phyloP scores from a whole-genome alignment of 805 yeast species.

The Kregervanrija delftensis region DNA sequence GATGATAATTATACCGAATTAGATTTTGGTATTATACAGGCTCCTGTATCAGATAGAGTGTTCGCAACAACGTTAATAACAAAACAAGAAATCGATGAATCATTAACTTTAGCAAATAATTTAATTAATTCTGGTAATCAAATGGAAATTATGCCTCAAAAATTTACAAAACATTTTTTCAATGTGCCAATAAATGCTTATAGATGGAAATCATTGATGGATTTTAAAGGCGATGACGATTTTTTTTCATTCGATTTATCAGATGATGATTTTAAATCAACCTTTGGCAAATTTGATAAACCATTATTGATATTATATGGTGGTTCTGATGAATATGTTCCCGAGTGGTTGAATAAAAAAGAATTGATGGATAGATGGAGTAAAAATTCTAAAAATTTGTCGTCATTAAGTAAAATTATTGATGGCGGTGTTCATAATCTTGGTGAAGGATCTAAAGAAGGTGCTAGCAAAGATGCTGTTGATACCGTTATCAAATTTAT shows the following conservation, averaged over 20 bases:
- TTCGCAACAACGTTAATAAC: conserved; percentile 22
- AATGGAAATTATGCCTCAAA: conserved; percentile 44
- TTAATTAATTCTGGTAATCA: conserved; percentile 37
- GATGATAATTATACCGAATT: conserved; percentile 18
- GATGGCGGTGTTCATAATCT: conserved; percentile 54
- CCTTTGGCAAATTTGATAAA: conserved; percentile 51
- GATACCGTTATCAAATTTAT: conserved; percentile 11
- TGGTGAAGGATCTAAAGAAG: conserved; percentile 31
- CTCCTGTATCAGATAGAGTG: conserved; percentile 66
- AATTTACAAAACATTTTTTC: conserved; percentile 38
- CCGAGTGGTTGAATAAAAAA: conserved; percentile 41
- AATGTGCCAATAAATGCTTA: conserved; percentile 61
- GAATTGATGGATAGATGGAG: conserved; percentile 45
- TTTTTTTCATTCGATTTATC: conserved; percentile 55
- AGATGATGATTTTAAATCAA: conserved; percentile 30
- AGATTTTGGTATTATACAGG: conserved; percentile 64
- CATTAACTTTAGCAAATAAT: conserved; percentile 28
- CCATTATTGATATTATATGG: conserved; percentile 51
- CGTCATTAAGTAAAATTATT: conserved; percentile 45
- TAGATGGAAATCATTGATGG: conserved; percentile 60
- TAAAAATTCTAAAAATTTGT: conserved; percentile 19
- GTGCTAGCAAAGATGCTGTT: conserved; percentile 10
- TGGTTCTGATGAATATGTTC: conserved; percentile 60
- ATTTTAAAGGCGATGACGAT: conserved; percentile 69
- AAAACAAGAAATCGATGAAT: conserved; percentile 13